Evolutionary conservation across 495 filamentous ascomycete species (phyloP).

Genomic region (Penicillium robsamsonii): DNA sequence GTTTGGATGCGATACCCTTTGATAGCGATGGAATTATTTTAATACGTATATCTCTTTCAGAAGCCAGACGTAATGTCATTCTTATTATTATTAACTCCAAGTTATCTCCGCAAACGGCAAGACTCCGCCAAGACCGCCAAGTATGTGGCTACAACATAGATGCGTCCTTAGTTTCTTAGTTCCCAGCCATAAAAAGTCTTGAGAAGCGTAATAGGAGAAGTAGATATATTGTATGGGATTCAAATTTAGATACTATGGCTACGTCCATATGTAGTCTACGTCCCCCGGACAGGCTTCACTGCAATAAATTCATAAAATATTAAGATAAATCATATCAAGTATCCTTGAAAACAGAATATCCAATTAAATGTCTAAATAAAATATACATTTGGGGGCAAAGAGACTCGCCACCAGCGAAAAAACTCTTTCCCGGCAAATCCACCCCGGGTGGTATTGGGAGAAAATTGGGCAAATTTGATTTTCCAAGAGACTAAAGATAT

Average conservation of each 20-base stretch:
- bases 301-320: no score
- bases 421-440: slow-evolving; percentile 7
- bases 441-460: neutral
- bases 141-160: neutral
- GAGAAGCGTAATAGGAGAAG: no score
- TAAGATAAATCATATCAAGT: no score
- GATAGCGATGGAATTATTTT: neutral
- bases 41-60: no score
- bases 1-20: neutral
- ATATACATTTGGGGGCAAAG: neutral
- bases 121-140: neutral
- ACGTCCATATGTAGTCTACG: no score
- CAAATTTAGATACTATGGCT: no score
- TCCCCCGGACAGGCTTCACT: no score
- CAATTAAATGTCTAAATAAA: neutral
- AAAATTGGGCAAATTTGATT: neutral
- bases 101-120: slow-evolving; percentile 2
- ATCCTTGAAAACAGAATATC: no score
- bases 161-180: neutral
- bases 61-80: neutral
- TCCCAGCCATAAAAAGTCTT: neutral
- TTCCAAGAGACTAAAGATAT: neutral
- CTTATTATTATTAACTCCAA: neutral
- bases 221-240: neutral
- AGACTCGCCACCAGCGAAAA: slow-evolving; percentile 4